Base-by-base conservation (phyloP, 768 basidiomycete species). In the Suillus bovinus region DNA sequence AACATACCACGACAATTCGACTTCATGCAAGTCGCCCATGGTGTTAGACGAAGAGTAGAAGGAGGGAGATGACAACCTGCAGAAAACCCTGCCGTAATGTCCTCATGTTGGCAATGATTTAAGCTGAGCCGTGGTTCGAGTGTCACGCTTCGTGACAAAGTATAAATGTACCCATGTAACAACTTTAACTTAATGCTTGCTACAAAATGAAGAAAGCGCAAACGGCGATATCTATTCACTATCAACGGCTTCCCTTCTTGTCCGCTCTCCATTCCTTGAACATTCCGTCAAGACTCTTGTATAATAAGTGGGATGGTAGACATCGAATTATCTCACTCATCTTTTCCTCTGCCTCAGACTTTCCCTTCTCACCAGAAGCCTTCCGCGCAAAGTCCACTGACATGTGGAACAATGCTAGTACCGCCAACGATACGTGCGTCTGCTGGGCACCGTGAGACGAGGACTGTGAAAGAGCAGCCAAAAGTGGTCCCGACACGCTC, bases 391-490 rank as follows among this genome's bases (percentile, higher is more conserved):
- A 94, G 66, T 94, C 93, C 56, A 88, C 79, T 7, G 90, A 80
- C 79, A 98, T 85, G 29, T 91, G 83, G 78, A 94, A 94, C 74
- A 99, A 85, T 16, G 95, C 94, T 57, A 99, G 80, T 13, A 99
- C 91, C 10, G 96, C 95, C 36, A 99, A 84, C 10, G 93, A 93
- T 27, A 96, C 91, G 67, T 96, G 95, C 1, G 95, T 98, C 77
- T 99, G 96, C 69, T 96, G 93, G 44, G 86, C 81, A 22, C 87
- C 88, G 69, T 94, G 93, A 14, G 91, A 85, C 4, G 93, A 91
- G 46, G 86, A 86, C n/a, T 84, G 86, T 6, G 85, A 79, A 55
- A 93, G 79, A 39, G 90, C 91, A 50, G 86, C 78, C 13, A 90
- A 78, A 56, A 91, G 81, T 16, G 89, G 89, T 4, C 91, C 91